Evolutionary conservation across 2,329 filamentous ascomycete species (phyloP).

Genomic region (Zasmidium angulare): DNA sequence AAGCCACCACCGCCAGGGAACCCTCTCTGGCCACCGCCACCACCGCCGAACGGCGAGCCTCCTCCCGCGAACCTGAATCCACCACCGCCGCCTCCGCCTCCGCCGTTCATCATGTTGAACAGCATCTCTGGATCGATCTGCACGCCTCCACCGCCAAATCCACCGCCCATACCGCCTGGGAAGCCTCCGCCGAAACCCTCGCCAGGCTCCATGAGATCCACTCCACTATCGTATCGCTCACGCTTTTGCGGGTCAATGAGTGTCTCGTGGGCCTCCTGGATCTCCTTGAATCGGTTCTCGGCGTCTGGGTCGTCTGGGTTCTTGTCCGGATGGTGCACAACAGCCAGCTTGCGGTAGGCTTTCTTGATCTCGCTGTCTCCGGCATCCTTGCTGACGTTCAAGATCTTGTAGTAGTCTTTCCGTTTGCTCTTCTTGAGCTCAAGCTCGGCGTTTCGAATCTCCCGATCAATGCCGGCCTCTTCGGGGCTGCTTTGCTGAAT

Average conservation of each 20-base stretch:
- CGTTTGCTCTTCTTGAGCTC: constrained; percentile 97
- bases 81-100: constrained; percentile 55
- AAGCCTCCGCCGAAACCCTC: constrained; percentile 74
- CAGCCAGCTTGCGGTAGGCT: constrained; percentile 92
- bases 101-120: constrained; percentile 72
- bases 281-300: constrained; percentile 93
- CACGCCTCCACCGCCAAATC: constrained; percentile 45
- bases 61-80: constrained; percentile 23
- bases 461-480: constrained; percentile 76
- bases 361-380: constrained; percentile 87
- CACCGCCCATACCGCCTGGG: constrained; percentile 36
- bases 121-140: constrained; percentile 74
- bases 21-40: constrained; percentile 14
- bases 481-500: constrained; percentile 80
- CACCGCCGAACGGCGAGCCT: constrained; percentile 18
- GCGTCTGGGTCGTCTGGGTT: constrained; percentile 83
- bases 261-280: constrained; percentile 94
- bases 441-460: constrained; percentile 85
- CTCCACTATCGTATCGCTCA: constrained; percentile 85
- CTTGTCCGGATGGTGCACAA: constrained; percentile 95
- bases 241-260: constrained; percentile 94
- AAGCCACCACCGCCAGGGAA: constrained; percentile 15
- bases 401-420: constrained; percentile 99
- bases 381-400: constrained; percentile 83
- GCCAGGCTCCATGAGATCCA: constrained; percentile 82